Evolutionary conservation across 2,329 filamentous ascomycete species (phyloP), one percentile per base, ranked within the genome.

Genomic region (Diaporthe sp.): DNA sequence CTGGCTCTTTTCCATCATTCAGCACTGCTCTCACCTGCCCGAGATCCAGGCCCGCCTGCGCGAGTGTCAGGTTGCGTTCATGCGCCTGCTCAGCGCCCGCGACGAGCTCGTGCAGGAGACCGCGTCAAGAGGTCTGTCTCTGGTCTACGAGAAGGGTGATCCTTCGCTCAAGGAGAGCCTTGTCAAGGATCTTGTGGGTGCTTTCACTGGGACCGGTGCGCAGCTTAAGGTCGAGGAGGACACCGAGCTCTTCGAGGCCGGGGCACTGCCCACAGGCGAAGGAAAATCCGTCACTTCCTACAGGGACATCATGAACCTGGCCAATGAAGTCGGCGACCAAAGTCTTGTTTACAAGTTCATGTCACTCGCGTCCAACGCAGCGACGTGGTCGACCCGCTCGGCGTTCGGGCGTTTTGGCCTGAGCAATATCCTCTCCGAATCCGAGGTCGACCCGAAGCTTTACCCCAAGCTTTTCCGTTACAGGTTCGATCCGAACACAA

Each of bases 301-400:
- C 86, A 98, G 97, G 81, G 97, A 99, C 80, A 98, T 99, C 77
- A 94, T 99, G 83, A 97, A 89, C 78, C 87, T 99, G 63, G 97
- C 97, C n/a, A 94, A 96, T 56, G 97, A 99, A 84, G 96, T 98
- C 44, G 97, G 97, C 15, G 96, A 99, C 79, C 96, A 97, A 74
- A 96, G 94, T 78, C 87, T 99, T n/a, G 94, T 98, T 1, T 99
- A 99, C 86, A 95, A 96, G 75, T 98, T 99, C 85, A 99, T 99
- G 97, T 96, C 96, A 0, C 88, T 99, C 78, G 97, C 97, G 3
- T 95, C 95, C 2, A 98, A 98, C 80, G 97, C 97, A 63, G 95
- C 96, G 0, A 97, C 97, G 22, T 99, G 97, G 97, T 96, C 95
- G 1, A 97, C 95, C n/a, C 91, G 97, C 68, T 97, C 97, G 1